Evolutionary conservation across 495 filamentous ascomycete genomes (phyloP).

Genomic region (Daldinia decipiens): DNA sequence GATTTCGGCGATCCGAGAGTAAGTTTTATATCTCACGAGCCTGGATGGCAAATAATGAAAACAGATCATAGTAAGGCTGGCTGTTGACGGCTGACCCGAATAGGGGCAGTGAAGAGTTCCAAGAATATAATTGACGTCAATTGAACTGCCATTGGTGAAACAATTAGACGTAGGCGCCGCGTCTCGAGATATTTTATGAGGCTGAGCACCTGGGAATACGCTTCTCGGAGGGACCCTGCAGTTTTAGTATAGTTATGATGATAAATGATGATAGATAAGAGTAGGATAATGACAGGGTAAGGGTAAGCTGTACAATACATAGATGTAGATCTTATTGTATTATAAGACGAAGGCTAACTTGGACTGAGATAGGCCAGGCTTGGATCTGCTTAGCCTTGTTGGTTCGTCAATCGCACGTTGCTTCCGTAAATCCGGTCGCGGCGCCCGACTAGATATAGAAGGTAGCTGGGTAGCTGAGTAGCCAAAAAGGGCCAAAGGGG

Average conservation of each 20-base stretch:
- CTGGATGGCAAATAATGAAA: constrained; percentile 8
- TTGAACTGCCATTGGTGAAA: constrained; percentile 8
- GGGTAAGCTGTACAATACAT: not conserved
- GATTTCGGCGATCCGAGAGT: constrained; percentile 31
- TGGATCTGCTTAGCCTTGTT: constrained; percentile 10
- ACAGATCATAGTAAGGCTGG: constrained; percentile 38
- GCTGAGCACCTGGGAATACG: constrained; percentile 1
- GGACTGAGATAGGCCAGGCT: not conserved
- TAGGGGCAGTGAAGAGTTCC: constrained; percentile 25
- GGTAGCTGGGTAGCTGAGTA: constrained; percentile 17
- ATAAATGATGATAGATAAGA: constrained; percentile 1
- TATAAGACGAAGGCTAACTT: not conserved
- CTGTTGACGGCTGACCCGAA: constrained; percentile 33
- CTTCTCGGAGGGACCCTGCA: not conserved
- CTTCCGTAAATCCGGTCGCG: constrained; percentile 38
- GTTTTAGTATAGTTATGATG: not conserved
- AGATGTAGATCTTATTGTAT: not conserved
- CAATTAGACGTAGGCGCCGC: not conserved
- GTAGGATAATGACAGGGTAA: constrained; percentile 1
- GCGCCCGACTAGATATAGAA: constrained; percentile 39
- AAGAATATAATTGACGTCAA: constrained; percentile 13
- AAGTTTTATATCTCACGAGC: constrained; percentile 3
- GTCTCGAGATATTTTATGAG: constrained; percentile 15
- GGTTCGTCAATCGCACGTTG: constrained; percentile 35
- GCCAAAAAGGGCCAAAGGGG: not conserved